phyloP scores from a whole-genome alignment of 2,329 filamentous ascomycete species.

The Cordyceps tenuipes region DNA sequence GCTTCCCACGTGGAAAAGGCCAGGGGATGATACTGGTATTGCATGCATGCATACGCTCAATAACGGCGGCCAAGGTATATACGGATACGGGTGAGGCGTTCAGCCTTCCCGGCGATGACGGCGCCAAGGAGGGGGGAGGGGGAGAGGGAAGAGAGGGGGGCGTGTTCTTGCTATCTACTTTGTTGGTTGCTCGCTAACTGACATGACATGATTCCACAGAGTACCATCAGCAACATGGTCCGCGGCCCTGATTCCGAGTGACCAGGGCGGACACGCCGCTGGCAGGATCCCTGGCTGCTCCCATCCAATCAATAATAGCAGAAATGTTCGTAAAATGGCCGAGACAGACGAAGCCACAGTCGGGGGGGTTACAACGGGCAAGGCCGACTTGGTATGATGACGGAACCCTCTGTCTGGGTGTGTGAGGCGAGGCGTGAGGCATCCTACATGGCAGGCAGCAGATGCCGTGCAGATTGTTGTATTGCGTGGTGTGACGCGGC shows the following conservation, averaged over 20 bases:
- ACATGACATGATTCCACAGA: neutral
- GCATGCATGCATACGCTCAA: neutral
- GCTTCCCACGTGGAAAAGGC: constrained; percentile 5
- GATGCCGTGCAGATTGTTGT: constrained; percentile 1
- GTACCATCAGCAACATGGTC: neutral
- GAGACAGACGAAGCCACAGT: neutral
- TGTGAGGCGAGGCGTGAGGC: too few species aligned
- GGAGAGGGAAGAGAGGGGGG: too few species aligned
- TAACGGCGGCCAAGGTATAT: neutral
- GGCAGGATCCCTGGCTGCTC: neutral
- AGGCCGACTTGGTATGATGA: neutral
- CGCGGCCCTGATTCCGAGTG: too few species aligned
- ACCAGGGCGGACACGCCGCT: neutral
- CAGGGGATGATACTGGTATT: neutral
- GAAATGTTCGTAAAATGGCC: neutral
- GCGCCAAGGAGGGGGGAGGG: too few species aligned
- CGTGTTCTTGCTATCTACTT: neutral
- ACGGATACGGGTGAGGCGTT: constrained; percentile 1
- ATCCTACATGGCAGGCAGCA: neutral
- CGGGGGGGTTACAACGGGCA: neutral
- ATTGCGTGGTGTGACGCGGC: neutral
- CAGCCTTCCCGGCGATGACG: constrained; percentile 5
- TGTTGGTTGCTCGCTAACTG: too few species aligned
- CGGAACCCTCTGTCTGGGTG: neutral
- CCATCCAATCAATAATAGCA: neutral